Percentiles rank a stretch among this genome's conserved stretches.
Evolutionary conservation across 1,284 basidiomycete genomes (phyloP).

Genomic region (Tetrapyrgos nigripes): DNA sequence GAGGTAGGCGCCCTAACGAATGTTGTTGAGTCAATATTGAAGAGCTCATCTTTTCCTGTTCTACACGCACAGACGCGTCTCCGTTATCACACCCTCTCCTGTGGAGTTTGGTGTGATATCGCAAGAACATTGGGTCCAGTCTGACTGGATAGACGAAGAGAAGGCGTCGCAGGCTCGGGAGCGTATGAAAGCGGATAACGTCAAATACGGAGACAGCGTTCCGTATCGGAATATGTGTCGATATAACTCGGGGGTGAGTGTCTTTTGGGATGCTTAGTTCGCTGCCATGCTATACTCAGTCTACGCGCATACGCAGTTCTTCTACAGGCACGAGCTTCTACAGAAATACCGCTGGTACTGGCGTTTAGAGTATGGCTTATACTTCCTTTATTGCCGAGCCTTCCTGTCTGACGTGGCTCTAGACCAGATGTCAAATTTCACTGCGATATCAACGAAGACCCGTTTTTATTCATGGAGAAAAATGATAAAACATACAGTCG

Average conservation of each 20-base stretch:
- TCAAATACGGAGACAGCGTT: conserved; percentile 39
- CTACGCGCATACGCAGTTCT: conserved; percentile 43
- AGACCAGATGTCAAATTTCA: conserved; percentile 66
- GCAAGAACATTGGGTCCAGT: conserved; percentile 49
- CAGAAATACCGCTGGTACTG: conserved; percentile 64
- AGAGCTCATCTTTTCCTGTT: too few species aligned
- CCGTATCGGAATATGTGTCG: conserved; percentile 30
- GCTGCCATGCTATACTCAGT: not conserved
- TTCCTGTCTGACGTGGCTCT: not conserved
- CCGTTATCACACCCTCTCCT: conserved; percentile 32
- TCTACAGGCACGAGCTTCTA: conserved; percentile 57
- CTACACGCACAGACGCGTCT: conserved; percentile 40
- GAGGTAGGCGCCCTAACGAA: too few species aligned
- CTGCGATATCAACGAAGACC: conserved; percentile 69
- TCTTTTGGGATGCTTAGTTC: conserved; percentile 19
- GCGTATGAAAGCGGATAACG: conserved; percentile 50
- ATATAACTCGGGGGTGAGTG: conserved; percentile 26
- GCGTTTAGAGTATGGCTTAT: conserved; percentile 57
- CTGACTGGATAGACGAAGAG: conserved; percentile 64
- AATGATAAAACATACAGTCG: conserved; percentile 63
- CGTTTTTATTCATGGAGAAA: conserved; percentile 71
- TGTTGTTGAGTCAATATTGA: too few species aligned
- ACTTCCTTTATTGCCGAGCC: not conserved
- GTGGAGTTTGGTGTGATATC: conserved; percentile 43
- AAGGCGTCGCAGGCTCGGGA: conserved; percentile 55